These are phyloP conservation scores for Argentina anserina DNA, from an alignment of 306 rosid species.

Conservation along the genomic window DNA sequence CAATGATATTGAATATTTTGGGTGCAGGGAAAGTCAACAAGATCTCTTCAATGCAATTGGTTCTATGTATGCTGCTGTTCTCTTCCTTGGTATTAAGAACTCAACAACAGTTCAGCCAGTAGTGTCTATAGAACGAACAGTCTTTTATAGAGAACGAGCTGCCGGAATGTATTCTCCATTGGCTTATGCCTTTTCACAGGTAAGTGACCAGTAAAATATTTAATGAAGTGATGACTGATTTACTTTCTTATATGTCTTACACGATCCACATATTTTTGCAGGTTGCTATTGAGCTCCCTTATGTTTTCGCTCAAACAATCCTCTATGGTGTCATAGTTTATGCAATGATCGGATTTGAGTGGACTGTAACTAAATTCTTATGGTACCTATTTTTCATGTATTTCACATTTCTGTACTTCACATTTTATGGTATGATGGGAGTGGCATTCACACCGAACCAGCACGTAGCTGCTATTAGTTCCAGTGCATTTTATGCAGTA, in stretches of 20 bases:
- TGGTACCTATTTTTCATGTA: slow-evolving; percentile 48
- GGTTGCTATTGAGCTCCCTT: slow-evolving; percentile 43
- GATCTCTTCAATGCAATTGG: slow-evolving; percentile 51
- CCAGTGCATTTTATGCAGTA: slow-evolving; percentile 21
- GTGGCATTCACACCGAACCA: slow-evolving; percentile 42
- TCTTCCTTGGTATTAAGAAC: slow-evolving; percentile 44
- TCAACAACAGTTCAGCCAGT: slow-evolving; percentile 31
- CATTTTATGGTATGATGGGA: slow-evolving; percentile 56
- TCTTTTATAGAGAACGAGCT: slow-evolving; percentile 49
- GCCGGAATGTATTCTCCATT: slow-evolving; percentile 54
- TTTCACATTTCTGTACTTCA: slow-evolving; percentile 40
- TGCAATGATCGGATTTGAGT: slow-evolving; percentile 51
- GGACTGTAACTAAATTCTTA: slow-evolving; percentile 27
- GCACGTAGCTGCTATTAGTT: slow-evolving; percentile 19
- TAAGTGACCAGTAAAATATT: slow-evolving; percentile 18
- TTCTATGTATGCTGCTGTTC: slow-evolving; percentile 46
- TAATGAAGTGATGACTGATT: not conserved
- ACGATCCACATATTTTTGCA: slow-evolving; percentile 1
- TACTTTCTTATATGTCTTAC: not conserved
- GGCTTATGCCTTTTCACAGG: slow-evolving; percentile 50
- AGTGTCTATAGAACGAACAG: slow-evolving; percentile 40
- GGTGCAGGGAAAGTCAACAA: slow-evolving; percentile 22
- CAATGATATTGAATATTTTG: not conserved
- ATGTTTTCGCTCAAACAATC: slow-evolving; percentile 34
- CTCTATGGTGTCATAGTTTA: slow-evolving; percentile 41